These are phyloP conservation scores for Francoa sonchifolia DNA, from an alignment of 441 rosid species.

Conservation along the genomic window DNA sequence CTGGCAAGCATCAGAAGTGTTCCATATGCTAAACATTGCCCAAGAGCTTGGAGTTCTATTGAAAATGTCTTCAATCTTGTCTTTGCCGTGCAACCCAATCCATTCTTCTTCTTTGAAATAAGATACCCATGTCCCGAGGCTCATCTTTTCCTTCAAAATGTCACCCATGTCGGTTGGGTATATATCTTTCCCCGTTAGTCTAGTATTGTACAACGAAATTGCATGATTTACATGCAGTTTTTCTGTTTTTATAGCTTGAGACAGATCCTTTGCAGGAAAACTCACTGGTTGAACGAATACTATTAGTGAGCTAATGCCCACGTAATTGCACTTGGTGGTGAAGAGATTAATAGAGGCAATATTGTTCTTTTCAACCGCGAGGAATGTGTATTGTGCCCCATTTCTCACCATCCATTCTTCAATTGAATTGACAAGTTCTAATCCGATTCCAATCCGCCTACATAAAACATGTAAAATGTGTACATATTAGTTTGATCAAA, in stretches of 20 bases:
- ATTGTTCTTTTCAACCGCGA: constrained; percentile 38
- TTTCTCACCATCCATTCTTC: constrained; percentile 40
- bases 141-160: constrained; percentile 32
- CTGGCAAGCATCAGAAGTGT: constrained; percentile 31
- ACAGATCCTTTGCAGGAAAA: constrained; percentile 9
- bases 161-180: constrained; percentile 34
- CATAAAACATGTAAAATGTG: background rate
- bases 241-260: constrained; percentile 25
- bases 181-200: constrained; percentile 27
- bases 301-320: constrained; percentile 22
- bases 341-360: constrained; percentile 42
- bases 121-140: constrained; percentile 47
- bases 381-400: constrained; percentile 32
- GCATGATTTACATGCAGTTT: constrained; percentile 35
- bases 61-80: constrained; percentile 9
- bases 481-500: constrained; percentile 2
- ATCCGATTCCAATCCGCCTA: constrained; percentile 50
- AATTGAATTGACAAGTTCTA: constrained; percentile 31
- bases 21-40: constrained; percentile 48
- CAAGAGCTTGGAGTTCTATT: constrained; percentile 25
- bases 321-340: constrained; percentile 31
- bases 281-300: constrained; percentile 31
- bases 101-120: constrained; percentile 36
- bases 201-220: constrained; percentile 28
- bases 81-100: constrained; percentile 8